phyloP scores from a whole-genome alignment of 495 filamentous ascomycete species.

The Antarctomyces pellizariae region DNA sequence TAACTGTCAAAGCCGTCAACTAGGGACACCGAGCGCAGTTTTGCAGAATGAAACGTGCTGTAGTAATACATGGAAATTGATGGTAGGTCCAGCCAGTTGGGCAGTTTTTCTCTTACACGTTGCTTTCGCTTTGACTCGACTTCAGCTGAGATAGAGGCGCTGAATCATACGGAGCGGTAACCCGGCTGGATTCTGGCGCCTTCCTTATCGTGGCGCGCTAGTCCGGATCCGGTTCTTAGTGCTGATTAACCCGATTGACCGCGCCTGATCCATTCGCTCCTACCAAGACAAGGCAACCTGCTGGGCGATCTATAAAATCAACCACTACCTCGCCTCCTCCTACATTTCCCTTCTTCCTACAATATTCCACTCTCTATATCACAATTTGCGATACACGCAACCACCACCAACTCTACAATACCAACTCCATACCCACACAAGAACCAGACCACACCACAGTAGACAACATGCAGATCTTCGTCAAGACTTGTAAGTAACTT shows the following conservation, averaged over 20 bases:
- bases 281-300: slow-evolving; percentile 10
- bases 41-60: too few species aligned
- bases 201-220: neutral
- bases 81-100: too few species aligned
- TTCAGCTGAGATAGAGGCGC: slow-evolving; percentile 2
- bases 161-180: neutral
- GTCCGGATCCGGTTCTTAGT: neutral
- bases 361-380: slow-evolving; percentile 4
- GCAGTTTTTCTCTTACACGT: neutral
- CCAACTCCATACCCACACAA: slow-evolving; percentile 1
- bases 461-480: slow-evolving; percentile 81
- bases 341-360: slow-evolving; percentile 2
- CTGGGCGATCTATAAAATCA: slow-evolving; percentile 9
- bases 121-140: slow-evolving; percentile 1
- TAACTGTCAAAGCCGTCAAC: too few species aligned
- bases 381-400: slow-evolving; percentile 7
- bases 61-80: too few species aligned
- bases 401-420: slow-evolving; percentile 4
- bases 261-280: neutral
- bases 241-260: neutral
- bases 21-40: too few species aligned
- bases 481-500: slow-evolving; percentile 66
- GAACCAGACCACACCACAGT: slow-evolving; percentile 3
- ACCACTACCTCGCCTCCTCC: slow-evolving; percentile 3
- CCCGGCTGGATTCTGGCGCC: neutral